A percentile compares a stretch with the other conserved stretches of the same genome.
phyloP scores from a whole-genome alignment of 441 rosid species.

The Croton setiger region DNA sequence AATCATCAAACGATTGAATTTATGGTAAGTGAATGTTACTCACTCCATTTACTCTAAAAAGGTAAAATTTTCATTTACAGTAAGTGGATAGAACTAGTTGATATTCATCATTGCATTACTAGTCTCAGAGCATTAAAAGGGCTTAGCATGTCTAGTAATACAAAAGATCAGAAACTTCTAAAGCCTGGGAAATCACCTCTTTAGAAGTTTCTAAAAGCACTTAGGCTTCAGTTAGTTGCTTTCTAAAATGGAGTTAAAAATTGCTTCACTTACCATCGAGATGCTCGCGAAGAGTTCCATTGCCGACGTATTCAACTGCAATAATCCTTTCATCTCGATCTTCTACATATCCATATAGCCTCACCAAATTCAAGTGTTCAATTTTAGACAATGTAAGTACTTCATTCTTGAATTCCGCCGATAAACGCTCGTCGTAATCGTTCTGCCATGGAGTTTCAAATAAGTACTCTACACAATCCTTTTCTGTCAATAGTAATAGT shows the following conservation, averaged over 20 bases:
- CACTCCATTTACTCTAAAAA: no score
- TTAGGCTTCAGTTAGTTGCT: no score
- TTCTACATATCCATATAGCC: constrained; percentile 65
- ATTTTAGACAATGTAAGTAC: constrained; percentile 75
- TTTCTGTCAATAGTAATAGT: background rate
- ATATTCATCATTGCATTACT: background rate
- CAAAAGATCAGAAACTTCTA: background rate
- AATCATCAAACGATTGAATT: constrained; percentile 3
- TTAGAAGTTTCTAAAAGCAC: background rate
- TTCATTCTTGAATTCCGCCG: constrained; percentile 76
- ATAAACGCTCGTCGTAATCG: constrained; percentile 36
- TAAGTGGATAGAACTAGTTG: no score
- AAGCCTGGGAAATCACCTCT: background rate
- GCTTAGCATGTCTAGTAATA: background rate
- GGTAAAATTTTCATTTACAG: no score
- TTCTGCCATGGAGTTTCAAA: constrained; percentile 40
- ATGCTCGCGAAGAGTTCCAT: constrained; percentile 77
- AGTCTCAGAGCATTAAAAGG: background rate
- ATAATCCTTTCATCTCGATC: constrained; percentile 60
- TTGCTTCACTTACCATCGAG: constrained; percentile 62
- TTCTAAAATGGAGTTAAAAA: background rate
- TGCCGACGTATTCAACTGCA: constrained; percentile 65
- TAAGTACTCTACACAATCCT: constrained; percentile 5
- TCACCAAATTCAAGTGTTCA: constrained; percentile 86
- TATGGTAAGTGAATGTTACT: background rate